Base-by-base conservation (phyloP, 345 rosid species). In the Iberis pinnata region DNA sequence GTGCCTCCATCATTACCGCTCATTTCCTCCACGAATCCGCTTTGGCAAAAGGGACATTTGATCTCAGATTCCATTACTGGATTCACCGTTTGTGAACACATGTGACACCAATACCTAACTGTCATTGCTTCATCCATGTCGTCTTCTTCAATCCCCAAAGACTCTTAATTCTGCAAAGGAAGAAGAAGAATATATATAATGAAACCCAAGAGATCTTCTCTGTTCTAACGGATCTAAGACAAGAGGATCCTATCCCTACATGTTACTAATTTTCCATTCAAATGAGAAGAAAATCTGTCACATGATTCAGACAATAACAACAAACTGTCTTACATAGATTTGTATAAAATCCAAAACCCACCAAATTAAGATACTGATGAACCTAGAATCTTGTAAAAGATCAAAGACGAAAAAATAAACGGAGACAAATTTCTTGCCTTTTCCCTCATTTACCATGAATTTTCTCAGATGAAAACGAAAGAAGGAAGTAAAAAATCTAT, bases 11-110 rank as follows among this genome's bases (percentile, higher is more conserved):
- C 29, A 0, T 8, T 27, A 18, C 40, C 46, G 33, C 63, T 56
- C 68, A 69, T 69, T 49, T 69, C 73, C 19, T 69, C 73, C 0
- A 69, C 6, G 65, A 69, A 69, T 6, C 73, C 73, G 26, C 81
- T 62, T 52, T 72, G 73, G 50, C 98, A 90, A 57, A 69, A 50
- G 7, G 98, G 96, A 70, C 98, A 90, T 67, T 82, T 90, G 61
- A 86, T 75, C 76, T 90, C 96, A 9, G 72, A 66, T 53, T 82
- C 96, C 71, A 74, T 56, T 37, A 68, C 18, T 8, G 92, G 96
- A 65, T 79, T 44, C 72, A 90, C 96, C 60, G 64, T 75, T 58
- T 59, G 89, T 27, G 73, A 66, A 72, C 98, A 90, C 82, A 42
- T 56, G 63, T 90, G 61, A 66, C 92, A 85, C 82, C 97, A 89